phyloP scores from a whole-genome alignment of 2,329 filamentous ascomycete species.

The Coniochaeta sp. region DNA sequence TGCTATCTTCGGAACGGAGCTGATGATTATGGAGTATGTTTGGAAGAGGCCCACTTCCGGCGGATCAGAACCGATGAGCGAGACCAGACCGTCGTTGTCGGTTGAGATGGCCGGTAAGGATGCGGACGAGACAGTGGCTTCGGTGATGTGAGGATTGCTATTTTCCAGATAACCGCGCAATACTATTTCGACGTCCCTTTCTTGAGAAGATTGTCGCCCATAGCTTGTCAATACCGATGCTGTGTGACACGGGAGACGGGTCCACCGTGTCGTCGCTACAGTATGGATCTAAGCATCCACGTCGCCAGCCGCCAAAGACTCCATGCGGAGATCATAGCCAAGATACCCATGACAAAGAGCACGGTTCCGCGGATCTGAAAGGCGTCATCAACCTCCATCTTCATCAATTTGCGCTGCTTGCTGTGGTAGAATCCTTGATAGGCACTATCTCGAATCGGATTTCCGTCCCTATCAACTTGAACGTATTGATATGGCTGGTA shows the following conservation, averaged over 20 bases:
- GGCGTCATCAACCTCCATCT: slow-evolving; percentile 55
- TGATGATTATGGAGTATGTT: slow-evolving; percentile 9
- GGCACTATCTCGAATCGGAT: neutral
- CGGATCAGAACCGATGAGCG: neutral
- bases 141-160: neutral
- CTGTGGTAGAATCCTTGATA: slow-evolving; percentile 35
- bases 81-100: neutral
- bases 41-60: slow-evolving; percentile 4
- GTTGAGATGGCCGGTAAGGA: neutral
- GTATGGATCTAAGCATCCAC: slow-evolving; percentile 6
- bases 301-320: slow-evolving; percentile 15
- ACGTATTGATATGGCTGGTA: slow-evolving; percentile 29
- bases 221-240: neutral
- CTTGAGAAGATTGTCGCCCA: no score
- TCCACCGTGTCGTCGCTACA: neutral
- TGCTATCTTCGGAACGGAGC: slow-evolving; percentile 9
- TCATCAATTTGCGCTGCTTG: slow-evolving; percentile 53
- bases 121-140: neutral
- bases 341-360: slow-evolving; percentile 38
- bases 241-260: neutral
- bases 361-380: slow-evolving; percentile 51
- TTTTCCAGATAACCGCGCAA: no score
- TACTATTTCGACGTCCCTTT: no score
- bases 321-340: slow-evolving; percentile 22
- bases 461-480: slow-evolving; percentile 13